A percentile compares a stretch with the other conserved stretches of the same genome.
phyloP scores from a whole-genome alignment of 2,329 filamentous ascomycete genomes.

The Apiospora koreana region DNA sequence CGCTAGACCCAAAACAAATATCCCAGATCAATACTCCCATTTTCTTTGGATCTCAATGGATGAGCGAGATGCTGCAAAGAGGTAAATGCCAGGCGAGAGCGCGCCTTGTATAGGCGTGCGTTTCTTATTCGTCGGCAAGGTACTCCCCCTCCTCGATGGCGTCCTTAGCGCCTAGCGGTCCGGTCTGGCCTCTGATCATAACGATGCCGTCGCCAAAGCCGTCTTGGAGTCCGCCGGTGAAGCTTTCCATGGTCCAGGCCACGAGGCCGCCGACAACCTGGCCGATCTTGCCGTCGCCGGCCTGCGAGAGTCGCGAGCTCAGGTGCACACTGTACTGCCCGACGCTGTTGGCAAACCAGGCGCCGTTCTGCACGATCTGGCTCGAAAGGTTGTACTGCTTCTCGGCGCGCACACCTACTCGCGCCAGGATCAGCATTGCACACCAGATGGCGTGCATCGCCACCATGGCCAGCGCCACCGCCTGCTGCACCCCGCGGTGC shows the following conservation, averaged over 20 bases:
- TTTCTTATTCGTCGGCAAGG: not conserved
- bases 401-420: constrained; percentile 61
- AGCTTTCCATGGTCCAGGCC: constrained; percentile 62
- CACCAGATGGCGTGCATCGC: constrained; percentile 63
- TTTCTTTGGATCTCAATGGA: not conserved
- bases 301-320: constrained; percentile 55
- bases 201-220: constrained; percentile 47
- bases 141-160: not conserved
- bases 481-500: constrained; percentile 57
- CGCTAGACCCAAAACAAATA: not conserved
- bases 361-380: constrained; percentile 51
- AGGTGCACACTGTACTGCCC: constrained; percentile 53
- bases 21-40: not conserved
- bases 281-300: constrained; percentile 67
- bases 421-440: constrained; percentile 50
- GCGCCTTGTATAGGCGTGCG: not conserved
- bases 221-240: constrained; percentile 68
- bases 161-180: not conserved
- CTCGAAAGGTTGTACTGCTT: constrained; percentile 66
- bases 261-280: constrained; percentile 56
- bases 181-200: constrained; percentile 18
- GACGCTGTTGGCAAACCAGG: constrained; percentile 54
- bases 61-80: not conserved
- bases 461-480: constrained; percentile 60
- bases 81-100: not conserved